phyloP scores from a whole-genome alignment of 306 rosid species.

The Vigna radiata region DNA sequence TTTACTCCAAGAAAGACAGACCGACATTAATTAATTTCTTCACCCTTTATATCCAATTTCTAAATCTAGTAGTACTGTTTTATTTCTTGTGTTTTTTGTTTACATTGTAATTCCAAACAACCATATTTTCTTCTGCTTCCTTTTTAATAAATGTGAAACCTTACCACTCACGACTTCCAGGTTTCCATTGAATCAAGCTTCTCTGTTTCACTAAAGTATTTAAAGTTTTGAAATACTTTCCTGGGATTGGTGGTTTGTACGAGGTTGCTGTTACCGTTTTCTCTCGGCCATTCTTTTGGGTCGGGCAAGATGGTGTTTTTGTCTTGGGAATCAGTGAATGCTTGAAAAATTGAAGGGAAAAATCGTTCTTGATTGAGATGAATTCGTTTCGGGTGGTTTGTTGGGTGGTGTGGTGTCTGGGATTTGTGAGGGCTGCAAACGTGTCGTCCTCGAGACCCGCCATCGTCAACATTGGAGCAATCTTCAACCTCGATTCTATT shows the following conservation, averaged over 20 bases:
- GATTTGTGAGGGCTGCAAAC: constrained; percentile 43
- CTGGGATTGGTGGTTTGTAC: background rate
- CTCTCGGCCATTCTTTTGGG: no score
- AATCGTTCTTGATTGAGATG: constrained; percentile 44
- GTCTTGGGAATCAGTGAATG: background rate
- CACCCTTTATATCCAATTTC: background rate
- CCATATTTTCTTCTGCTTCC: background rate
- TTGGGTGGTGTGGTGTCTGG: constrained; percentile 30
- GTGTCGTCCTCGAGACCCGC: constrained; percentile 58
- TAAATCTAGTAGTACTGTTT: background rate
- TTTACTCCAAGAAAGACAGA: background rate
- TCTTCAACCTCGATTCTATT: constrained; percentile 71
- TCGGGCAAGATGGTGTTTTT: background rate
- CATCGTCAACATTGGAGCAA: constrained; percentile 72
- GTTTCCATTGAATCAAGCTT: no score
- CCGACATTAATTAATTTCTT: background rate
- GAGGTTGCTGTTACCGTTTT: background rate
- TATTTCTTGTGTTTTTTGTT: background rate
- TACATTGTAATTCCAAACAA: background rate
- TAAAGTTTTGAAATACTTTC: background rate
- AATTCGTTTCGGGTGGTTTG: constrained; percentile 46
- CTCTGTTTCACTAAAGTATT: no score
- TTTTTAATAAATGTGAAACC: background rate
- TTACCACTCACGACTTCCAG: background rate
- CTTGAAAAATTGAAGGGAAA: background rate